Conservation (phyloP, 73 alveolate species). For the Blepharisma stoltei region DNA sequence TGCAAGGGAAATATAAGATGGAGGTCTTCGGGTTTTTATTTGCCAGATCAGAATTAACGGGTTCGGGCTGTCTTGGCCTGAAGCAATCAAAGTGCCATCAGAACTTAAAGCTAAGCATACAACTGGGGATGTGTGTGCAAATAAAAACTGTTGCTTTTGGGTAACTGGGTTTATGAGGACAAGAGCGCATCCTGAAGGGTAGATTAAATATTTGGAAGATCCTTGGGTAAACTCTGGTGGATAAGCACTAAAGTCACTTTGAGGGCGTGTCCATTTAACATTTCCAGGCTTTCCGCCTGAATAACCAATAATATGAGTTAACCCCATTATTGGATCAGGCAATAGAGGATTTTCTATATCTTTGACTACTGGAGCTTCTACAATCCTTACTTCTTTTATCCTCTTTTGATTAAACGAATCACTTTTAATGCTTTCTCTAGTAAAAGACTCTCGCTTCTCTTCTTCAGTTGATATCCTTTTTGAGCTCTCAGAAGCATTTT, state of each 20-base stretch:
- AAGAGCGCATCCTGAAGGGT: slow-evolving; percentile 61
- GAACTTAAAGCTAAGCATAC: slow-evolving; percentile 49
- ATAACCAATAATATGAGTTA: slow-evolving; percentile 59
- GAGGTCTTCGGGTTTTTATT: slow-evolving; percentile 42
- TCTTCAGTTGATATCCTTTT: too few relatives aligned
- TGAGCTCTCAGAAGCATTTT: too few relatives aligned
- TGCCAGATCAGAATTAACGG: slow-evolving; percentile 63
- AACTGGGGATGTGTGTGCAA: slow-evolving; percentile 62
- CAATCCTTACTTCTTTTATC: too few relatives aligned
- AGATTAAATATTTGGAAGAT: slow-evolving; percentile 39
- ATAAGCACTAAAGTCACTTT: neutral
- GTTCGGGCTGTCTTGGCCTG: slow-evolving; percentile 57
- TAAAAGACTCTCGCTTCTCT: too few relatives aligned
- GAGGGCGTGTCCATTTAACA: neutral
- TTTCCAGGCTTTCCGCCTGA: slow-evolving; percentile 44
- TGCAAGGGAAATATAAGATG: slow-evolving; percentile 44
- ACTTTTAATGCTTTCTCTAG: too few relatives aligned
- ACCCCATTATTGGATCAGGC: slow-evolving; percentile 56
- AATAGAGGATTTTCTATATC: neutral
- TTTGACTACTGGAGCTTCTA: too few relatives aligned
- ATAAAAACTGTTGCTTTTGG: slow-evolving; percentile 52
- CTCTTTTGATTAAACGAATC: too few relatives aligned
- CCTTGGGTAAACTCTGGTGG: neutral
- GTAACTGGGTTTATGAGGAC: slow-evolving; percentile 59
- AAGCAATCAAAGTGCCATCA: slow-evolving; percentile 62